Conservation (phyloP, 2,329 filamentous ascomycete species). For the Ampelomyces quisqualis region DNA sequence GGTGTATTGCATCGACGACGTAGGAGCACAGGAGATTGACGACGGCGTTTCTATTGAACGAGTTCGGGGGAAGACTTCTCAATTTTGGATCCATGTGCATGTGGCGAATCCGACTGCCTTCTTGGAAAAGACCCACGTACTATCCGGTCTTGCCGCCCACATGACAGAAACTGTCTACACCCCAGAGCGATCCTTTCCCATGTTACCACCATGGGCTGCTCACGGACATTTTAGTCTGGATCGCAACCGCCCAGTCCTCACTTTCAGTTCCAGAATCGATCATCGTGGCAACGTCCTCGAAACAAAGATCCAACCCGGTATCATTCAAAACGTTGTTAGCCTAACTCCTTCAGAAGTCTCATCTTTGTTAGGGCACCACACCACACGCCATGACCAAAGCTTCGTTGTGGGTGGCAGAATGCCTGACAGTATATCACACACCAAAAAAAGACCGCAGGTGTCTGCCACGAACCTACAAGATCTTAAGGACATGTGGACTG, state of each 20-base stretch:
- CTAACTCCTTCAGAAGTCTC: constrained; percentile 50
- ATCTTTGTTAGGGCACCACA: constrained; percentile 40
- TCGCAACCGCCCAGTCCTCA: constrained; percentile 57
- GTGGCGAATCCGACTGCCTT: constrained; percentile 76
- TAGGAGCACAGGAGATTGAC: constrained; percentile 69
- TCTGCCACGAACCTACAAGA: constrained; percentile 17
- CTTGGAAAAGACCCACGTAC: constrained; percentile 59
- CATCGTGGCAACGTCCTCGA: constrained; percentile 55
- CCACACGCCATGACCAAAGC: constrained; percentile 14
- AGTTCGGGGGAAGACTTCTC: constrained; percentile 49
- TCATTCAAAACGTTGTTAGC: constrained; percentile 56
- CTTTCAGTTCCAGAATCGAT: constrained; percentile 60
- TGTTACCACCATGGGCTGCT: constrained; percentile 56
- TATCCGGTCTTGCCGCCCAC: constrained; percentile 63
- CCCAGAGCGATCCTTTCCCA: constrained; percentile 57
- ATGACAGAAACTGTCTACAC: constrained; percentile 59
- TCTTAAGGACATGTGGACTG: constrained; percentile 38
- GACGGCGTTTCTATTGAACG: constrained; percentile 73
- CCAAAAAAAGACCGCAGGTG: constrained; percentile 17
- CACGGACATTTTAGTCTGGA: constrained; percentile 57
- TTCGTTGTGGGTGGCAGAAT: constrained; percentile 32
- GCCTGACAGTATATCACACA: neutral
- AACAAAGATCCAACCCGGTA: constrained; percentile 55
- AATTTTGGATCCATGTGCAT: constrained; percentile 77
- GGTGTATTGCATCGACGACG: constrained; percentile 72